phyloP scores from a whole-genome alignment of 441 rosid genomes.

The Erysimum cheiri region DNA sequence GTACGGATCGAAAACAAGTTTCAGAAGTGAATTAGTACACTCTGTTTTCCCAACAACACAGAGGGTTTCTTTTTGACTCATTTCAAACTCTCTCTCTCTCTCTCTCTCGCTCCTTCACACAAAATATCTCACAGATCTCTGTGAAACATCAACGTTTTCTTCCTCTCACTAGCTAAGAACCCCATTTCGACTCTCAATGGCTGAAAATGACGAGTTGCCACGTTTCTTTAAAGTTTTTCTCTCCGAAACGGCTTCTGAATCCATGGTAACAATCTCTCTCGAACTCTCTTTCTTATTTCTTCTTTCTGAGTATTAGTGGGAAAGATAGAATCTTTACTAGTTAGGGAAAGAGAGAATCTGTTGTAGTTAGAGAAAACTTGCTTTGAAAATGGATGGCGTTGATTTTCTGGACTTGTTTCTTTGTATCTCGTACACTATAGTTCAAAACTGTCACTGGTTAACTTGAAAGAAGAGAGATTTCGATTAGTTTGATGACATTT shows the following conservation, averaged over 20 bases:
- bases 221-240: not conserved
- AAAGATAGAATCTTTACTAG: not conserved
- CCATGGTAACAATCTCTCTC: too few species aligned
- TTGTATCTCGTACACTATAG: not conserved
- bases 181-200: not conserved
- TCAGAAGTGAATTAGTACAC: not conserved
- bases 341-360: not conserved
- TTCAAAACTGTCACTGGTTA: not conserved
- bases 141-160: not conserved
- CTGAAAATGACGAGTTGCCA: too few species aligned
- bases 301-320: not conserved
- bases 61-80: not conserved
- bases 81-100: not conserved
- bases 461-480: slow-evolving; percentile 5
- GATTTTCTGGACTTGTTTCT: not conserved
- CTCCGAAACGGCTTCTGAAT: too few species aligned
- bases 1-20: too few species aligned
- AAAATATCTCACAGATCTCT: not conserved
- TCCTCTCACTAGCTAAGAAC: not conserved
- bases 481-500: not conserved
- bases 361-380: not conserved
- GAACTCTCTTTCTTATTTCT: too few species aligned
- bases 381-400: not conserved
- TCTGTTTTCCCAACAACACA: not conserved
- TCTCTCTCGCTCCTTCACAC: not conserved